Evolutionary conservation across 768 basidiomycete genomes (phyloP).

Genomic region (Infundibulicybe gibba): DNA sequence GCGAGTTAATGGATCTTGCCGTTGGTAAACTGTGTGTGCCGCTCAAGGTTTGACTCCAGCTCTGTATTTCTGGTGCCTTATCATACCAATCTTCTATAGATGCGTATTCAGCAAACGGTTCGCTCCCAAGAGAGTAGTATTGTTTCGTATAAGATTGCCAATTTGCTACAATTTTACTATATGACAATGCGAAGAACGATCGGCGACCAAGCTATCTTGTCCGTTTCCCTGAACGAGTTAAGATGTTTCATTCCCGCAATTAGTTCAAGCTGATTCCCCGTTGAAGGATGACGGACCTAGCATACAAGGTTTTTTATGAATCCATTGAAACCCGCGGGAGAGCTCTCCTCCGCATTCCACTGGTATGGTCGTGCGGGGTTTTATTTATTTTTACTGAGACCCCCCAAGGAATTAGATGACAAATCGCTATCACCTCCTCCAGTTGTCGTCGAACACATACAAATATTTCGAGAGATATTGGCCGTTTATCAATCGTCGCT

Average conservation of each 20-base stretch:
- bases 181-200: slow-evolving; percentile 92
- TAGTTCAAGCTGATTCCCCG: background rate
- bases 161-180: slow-evolving; percentile 92
- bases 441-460: slow-evolving; percentile 75
- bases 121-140: slow-evolving; percentile 93
- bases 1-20: slow-evolving; percentile 75
- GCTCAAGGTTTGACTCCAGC: slow-evolving; percentile 58
- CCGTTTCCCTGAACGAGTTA: slow-evolving; percentile 76
- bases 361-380: slow-evolving; percentile 35
- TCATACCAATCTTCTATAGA: slow-evolving; percentile 32
- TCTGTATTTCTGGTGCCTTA: background rate
- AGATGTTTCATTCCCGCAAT: slow-evolving; percentile 15
- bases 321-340: slow-evolving; percentile 84
- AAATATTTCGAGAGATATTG: slow-evolving; percentile 87
- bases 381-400: slow-evolving; percentile 13
- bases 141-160: slow-evolving; percentile 88
- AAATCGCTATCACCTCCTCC: slow-evolving; percentile 70
- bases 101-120: slow-evolving; percentile 90
- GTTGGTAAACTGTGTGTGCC: slow-evolving; percentile 85
- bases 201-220: slow-evolving; percentile 77
- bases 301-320: slow-evolving; percentile 85
- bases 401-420: slow-evolving; percentile 60
- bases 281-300: slow-evolving; percentile 72
- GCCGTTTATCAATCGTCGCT: slow-evolving; percentile 84
- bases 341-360: slow-evolving; percentile 46